Conservation (phyloP, 345 rosid species). For the Lumnitzera littorea region DNA sequence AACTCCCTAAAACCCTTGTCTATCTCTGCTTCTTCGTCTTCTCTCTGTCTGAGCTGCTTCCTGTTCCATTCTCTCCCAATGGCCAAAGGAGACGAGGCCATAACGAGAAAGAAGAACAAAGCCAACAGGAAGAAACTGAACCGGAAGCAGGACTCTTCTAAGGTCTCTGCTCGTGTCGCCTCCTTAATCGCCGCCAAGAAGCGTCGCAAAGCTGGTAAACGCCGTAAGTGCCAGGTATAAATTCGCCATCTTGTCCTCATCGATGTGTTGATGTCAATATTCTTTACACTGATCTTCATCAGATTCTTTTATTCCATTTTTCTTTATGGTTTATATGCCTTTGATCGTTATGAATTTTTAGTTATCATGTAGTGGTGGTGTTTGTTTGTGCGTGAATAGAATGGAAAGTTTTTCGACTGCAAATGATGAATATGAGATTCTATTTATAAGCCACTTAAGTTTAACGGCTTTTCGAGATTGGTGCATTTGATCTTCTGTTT, state of each 20-base stretch:
- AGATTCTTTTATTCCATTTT: too few species aligned
- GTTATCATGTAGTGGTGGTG: too few species aligned
- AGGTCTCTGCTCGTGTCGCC: constrained; percentile 67
- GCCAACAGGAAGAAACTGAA: constrained; percentile 46
- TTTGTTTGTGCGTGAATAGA: too few species aligned
- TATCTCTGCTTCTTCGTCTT: constrained; percentile 1
- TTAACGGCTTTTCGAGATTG: too few species aligned
- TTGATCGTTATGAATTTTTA: too few species aligned
- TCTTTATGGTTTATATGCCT: too few species aligned
- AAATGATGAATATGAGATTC: too few species aligned
- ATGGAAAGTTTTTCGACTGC: too few species aligned
- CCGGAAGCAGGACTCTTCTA: constrained; percentile 32
- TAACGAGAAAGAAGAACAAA: constrained; percentile 60
- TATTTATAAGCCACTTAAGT: too few species aligned
- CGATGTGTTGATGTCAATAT: too few species aligned
- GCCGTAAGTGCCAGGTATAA: constrained; percentile 67
- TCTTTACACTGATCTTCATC: too few species aligned
- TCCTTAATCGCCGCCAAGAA: constrained; percentile 82
- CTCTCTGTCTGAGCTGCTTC: background rate
- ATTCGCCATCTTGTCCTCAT: background rate
- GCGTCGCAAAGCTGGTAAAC: constrained; percentile 72
- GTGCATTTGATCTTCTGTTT: too few species aligned
- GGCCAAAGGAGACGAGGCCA: constrained; percentile 75
- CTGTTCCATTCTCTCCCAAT: constrained; percentile 12
- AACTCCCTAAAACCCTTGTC: background rate